Percentiles rank a stretch among this genome's conserved stretches.
These are phyloP conservation scores for Salix arbutifolia DNA, from an alignment of 345 rosid genomes.

Conservation along the genomic window DNA sequence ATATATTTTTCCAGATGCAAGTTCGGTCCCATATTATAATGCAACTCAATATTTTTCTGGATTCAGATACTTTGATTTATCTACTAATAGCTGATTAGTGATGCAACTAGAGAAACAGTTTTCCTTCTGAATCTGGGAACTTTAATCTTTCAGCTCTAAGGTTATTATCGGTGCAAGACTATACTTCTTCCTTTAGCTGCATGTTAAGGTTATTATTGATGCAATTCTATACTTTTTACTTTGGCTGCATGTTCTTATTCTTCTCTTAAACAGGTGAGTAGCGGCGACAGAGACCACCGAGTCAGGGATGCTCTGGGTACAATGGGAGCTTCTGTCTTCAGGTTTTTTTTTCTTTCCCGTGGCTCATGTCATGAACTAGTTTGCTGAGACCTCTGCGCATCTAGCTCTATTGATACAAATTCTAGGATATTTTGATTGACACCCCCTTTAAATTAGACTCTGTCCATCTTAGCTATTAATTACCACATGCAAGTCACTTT, in stretches of 20 bases:
- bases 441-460: not conserved
- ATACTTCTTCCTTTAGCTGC: not conserved
- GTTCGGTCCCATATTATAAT: not conserved
- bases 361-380: not conserved
- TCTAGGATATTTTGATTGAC: not conserved
- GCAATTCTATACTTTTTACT: not conserved
- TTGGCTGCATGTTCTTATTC: slow-evolving; percentile 4
- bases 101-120: not conserved
- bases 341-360: slow-evolving; percentile 31
- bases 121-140: not conserved
- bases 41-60: not conserved
- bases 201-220: not conserved
- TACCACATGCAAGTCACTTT: not conserved
- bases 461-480: not conserved
- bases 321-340: slow-evolving; percentile 99
- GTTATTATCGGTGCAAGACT: not conserved
- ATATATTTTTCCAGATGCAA: not conserved
- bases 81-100: not conserved
- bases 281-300: slow-evolving; percentile 71
- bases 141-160: not conserved
- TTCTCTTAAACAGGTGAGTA: slow-evolving; percentile 51
- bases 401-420: not conserved
- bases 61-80: not conserved
- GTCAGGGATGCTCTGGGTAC: slow-evolving; percentile 77
- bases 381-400: not conserved